phyloP scores from a whole-genome alignment of 192 early-diverging fungal species.

The Coemansia sp. region DNA sequence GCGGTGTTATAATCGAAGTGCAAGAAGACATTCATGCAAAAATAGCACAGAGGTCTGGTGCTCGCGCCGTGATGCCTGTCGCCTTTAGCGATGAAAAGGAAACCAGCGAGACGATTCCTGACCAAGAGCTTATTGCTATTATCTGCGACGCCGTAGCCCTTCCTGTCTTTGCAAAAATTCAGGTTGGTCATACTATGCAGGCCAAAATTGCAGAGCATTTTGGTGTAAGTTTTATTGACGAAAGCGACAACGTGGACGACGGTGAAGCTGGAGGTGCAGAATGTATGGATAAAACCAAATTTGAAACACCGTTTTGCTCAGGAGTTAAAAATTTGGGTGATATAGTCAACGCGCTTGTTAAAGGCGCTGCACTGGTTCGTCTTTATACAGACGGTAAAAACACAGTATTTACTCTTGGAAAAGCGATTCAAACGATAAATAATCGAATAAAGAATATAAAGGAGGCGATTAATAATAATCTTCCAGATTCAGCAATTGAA shows the following conservation, averaged over 20 bases:
- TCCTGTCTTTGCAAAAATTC: neutral
- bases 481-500: neutral
- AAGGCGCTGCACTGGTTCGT: neutral
- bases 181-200: neutral
- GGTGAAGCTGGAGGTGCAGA: neutral
- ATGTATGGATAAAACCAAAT: neutral
- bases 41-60: neutral
- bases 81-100: neutral
- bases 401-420: neutral
- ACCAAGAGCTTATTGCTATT: neutral
- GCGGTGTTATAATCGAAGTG: neutral
- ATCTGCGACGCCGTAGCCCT: neutral
- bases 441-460: neutral
- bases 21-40: neutral
- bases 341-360: neutral
- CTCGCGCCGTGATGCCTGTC: neutral
- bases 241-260: neutral
- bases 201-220: neutral
- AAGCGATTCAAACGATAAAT: neutral
- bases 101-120: neutral
- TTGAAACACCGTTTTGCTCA: neutral
- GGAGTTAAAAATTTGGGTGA: neutral
- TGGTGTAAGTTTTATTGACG: neutral
- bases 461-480: neutral
- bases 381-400: neutral